These are phyloP conservation scores for Malus sylvestris DNA, from an alignment of 306 rosid genomes.

Conservation along the genomic window DNA sequence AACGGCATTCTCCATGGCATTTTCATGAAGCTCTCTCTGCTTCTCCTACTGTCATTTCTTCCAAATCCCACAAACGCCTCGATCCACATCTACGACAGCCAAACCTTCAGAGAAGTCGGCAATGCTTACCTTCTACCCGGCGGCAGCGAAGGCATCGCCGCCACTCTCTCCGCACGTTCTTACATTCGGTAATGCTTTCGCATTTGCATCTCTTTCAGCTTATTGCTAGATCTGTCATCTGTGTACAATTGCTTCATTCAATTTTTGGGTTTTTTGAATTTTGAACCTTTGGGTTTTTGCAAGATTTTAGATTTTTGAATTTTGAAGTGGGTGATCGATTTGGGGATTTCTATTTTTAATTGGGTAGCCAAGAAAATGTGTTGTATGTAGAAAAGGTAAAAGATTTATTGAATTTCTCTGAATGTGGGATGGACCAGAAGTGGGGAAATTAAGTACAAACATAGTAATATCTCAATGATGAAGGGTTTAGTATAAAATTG, in stretches of 20 bases:
- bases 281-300: neutral
- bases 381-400: neutral
- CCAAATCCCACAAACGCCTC: slow-evolving; percentile 47
- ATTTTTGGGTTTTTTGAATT: neutral
- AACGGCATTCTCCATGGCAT: neutral
- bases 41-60: neutral
- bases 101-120: slow-evolving; percentile 67
- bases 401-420: neutral
- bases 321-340: neutral
- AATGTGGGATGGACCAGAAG: neutral
- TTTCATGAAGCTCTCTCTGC: neutral
- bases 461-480: neutral
- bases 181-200: slow-evolving; percentile 51
- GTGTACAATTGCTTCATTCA: neutral
- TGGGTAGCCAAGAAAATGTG: neutral
- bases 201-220: neutral
- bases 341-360: neutral
- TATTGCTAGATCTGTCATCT: neutral
- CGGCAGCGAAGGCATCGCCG: slow-evolving; percentile 84
- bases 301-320: neutral
- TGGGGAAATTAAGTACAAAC: neutral
- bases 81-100: slow-evolving; percentile 59
- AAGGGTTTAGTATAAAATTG: neutral
- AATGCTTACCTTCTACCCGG: slow-evolving; percentile 87
- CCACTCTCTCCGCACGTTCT: slow-evolving; percentile 42